Evolutionary conservation across 1,139 yeast genomes (phyloP), one percentile per base, ranked within the genome.

Genomic region (Nakaseomyces delphensis): DNA sequence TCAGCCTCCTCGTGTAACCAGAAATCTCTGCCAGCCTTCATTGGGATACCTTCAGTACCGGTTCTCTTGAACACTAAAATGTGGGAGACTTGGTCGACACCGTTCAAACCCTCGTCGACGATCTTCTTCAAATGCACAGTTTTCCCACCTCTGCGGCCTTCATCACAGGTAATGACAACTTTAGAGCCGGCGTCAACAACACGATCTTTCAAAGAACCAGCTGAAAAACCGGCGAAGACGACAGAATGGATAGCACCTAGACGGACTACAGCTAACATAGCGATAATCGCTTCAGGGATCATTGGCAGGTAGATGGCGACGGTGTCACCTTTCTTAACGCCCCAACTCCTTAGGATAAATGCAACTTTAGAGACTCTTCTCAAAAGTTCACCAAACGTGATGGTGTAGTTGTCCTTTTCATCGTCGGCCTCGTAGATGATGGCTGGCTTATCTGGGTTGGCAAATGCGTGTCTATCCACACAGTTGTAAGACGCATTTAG

Each of bases 251-350:
- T 73, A 40, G 98, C 98, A 66, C 98, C 98, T 51, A 91, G 69
- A 69, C 98, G 82, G 40, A 85, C 89, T 57, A 87, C 84, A 42
- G 98, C 59, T 60, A 91, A 74, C 84, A 91, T 81, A 50, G 98
- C 89, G 53, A 91, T 74, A 46, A 91, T 77, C 42, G 97, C 96
- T 66, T 87, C 95, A 44, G 96, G 86, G 49, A 86, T 87, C 97
- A 91, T 91, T 61, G 98, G 98, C 69, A 91, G 70, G 68, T 91
- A 91, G 53, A 91, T 82, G 48, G 96, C 97, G 47, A 91, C 97
- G 36, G 94, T 85, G 63, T 91, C 98, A 63, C 98, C 97, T 66
- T 85, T 85, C 54, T 71, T 66, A 57, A 91, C 80, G 49, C 97
- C 97, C 86, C 95, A 85, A 43, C 79, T 71, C 59, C 76, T 68